Conservation (phyloP, 1,284 basidiomycete genomes). For the Rhodotorula sp. region DNA sequence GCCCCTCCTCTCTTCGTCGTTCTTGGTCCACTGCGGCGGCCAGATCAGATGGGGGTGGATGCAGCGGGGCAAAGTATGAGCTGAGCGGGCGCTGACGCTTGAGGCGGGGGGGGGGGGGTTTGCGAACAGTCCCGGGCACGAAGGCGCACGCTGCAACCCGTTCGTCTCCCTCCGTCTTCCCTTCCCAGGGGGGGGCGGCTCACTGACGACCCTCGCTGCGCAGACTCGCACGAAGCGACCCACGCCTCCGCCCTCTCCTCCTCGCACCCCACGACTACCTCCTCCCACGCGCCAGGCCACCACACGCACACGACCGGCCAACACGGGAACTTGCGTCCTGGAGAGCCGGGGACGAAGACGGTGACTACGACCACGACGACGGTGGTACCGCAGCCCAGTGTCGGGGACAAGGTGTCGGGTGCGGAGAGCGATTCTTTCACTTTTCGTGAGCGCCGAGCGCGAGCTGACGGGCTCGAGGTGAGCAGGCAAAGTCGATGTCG, state of each 20-base stretch:
- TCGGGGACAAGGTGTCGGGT: conserved; percentile 27
- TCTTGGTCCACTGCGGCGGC: too few relatives aligned
- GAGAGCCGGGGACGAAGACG: conserved; percentile 2
- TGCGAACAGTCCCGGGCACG: conserved; percentile 16
- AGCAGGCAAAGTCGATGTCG: conserved; percentile 26
- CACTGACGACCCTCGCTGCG: background rate
- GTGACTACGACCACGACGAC: conserved; percentile 12
- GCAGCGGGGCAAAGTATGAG: too few relatives aligned
- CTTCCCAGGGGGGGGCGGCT: background rate
- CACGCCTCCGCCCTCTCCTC: conserved; percentile 2
- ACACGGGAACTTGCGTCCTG: background rate
- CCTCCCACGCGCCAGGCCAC: too few relatives aligned
- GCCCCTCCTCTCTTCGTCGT: background rate
- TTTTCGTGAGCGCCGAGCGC: too few relatives aligned
- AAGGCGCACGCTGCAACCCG: conserved; percentile 7
- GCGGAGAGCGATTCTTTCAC: background rate
- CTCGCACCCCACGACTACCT: background rate
- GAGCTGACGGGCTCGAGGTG: background rate
- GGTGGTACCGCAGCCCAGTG: conserved; percentile 16
- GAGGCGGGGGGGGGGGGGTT: too few relatives aligned
- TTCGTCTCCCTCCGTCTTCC: background rate
- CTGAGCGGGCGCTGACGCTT: background rate
- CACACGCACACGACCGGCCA: too few relatives aligned
- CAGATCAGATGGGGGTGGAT: too few relatives aligned
- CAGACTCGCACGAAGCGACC: background rate